Evolutionary conservation across 2,329 filamentous ascomycete genomes (phyloP), one percentile per base, ranked within the genome.

Genomic region (Diaporthe helianthi): DNA sequence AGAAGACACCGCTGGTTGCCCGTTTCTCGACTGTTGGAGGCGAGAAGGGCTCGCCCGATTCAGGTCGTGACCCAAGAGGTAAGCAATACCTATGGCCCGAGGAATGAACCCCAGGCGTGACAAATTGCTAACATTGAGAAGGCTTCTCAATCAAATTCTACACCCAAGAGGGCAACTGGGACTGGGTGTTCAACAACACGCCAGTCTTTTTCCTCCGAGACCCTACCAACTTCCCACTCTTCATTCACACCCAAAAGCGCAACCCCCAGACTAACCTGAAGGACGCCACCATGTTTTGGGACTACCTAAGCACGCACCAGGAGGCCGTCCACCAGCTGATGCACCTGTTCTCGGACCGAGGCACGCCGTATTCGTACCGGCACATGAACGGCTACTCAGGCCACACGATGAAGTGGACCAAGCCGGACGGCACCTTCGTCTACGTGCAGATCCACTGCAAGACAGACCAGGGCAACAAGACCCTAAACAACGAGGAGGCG

Each of bases 221-320:
- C 74, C 90, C 91, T 2, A 85, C 86, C 75, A 93, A 93, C 78
- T 93, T 93, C 80, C 91, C 91, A 44, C 81, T 90, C 76, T 90
- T 93, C 79, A 93, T 93, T 72, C 91, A 92, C 81, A 92, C 90
- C 4, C 92, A 94, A 80, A 93, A 93, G 84, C 86, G 90, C 60
- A 85, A 93, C 79, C 91, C 91, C 1, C 85, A 89, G 73, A 93
- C 89, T 44, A 90, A 93, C 78, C 80, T 93, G 65, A 89, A 87
- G 58, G 88, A 92, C 78, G 88, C 90, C 19, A 91, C 88, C 64
- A 88, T 88, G 81, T 91, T 81, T 90, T 88, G 88, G 77, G 81
- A 83, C 70, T 84, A 85, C 68, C 86, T 85, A 46, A 85, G 83
- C 46, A 87, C 83, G 26, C 85, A 90, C 74, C 89, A 88, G 33